A percentile compares a stretch with the other conserved stretches of the same genome.
These are phyloP conservation scores for Tremella mesenterica DNA, from an alignment of 768 basidiomycete genomes.

Conservation along the genomic window DNA sequence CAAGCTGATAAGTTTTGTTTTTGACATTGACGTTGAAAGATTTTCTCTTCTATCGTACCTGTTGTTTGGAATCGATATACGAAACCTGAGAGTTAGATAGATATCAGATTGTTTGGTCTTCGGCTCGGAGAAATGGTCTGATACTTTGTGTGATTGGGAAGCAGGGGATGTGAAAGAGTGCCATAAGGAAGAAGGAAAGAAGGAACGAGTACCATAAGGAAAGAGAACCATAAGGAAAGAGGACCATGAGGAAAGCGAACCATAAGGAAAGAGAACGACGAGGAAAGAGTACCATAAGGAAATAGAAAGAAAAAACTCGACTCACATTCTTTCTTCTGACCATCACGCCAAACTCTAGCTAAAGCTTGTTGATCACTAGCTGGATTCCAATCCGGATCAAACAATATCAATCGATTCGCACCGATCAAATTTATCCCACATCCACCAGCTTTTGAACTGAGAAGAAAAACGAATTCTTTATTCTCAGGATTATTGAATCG, in stretches of 20 bases:
- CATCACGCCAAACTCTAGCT: slow-evolving; percentile 98
- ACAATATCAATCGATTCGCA: slow-evolving; percentile 44
- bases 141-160: too few species aligned
- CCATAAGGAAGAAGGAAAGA: too few species aligned
- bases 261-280: too few species aligned
- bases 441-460: slow-evolving; percentile 45
- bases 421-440: slow-evolving; percentile 47
- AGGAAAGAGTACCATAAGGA: too few species aligned
- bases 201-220: too few species aligned
- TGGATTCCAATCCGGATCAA: slow-evolving; percentile 87
- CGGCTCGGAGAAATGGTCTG: too few species aligned
- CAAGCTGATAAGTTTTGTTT: slow-evolving; percentile 95
- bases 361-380: slow-evolving; percentile 97
- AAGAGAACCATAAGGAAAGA: too few species aligned
- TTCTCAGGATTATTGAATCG: slow-evolving; percentile 45
- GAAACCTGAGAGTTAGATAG: slow-evolving; percentile 56
- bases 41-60: slow-evolving; percentile 97
- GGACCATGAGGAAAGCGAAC: too few species aligned
- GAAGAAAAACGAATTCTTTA: slow-evolving; percentile 45
- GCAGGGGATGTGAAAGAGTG: too few species aligned
- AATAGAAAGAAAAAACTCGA: slow-evolving; percentile 3
- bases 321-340: slow-evolving; percentile 98
- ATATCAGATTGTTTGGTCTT: neutral
- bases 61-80: slow-evolving; percentile 97
- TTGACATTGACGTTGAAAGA: slow-evolving; percentile 85